These are phyloP conservation scores for Physcia stellaris DNA, from an alignment of 495 filamentous ascomycete species.

Conservation along the genomic window DNA sequence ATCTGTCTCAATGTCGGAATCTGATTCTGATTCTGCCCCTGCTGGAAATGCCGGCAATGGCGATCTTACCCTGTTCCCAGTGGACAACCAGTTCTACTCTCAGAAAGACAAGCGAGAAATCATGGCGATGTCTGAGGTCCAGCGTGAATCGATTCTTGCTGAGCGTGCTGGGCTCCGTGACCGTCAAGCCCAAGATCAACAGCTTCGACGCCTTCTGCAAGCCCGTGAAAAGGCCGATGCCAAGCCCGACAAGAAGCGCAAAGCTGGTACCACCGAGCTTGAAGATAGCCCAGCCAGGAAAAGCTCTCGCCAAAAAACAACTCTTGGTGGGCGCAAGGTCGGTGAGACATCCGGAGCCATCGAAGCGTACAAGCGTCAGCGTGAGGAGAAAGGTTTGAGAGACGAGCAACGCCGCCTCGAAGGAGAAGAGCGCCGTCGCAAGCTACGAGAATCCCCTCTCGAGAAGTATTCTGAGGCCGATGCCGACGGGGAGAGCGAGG, in stretches of 20 bases:
- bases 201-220: constrained; percentile 68
- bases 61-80: constrained; percentile 67
- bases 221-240: constrained; percentile 50
- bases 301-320: constrained; percentile 69
- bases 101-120: constrained; percentile 69
- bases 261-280: constrained; percentile 58
- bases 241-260: constrained; percentile 55
- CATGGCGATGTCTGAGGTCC: constrained; percentile 74
- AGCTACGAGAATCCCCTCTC: constrained; percentile 29
- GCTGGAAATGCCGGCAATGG: constrained; percentile 34
- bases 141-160: constrained; percentile 79
- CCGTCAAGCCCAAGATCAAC: constrained; percentile 64
- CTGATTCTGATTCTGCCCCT: constrained; percentile 50
- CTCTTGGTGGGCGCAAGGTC: constrained; percentile 60
- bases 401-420: constrained; percentile 62
- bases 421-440: constrained; percentile 42
- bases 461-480: constrained; percentile 45
- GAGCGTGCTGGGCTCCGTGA: constrained; percentile 74
- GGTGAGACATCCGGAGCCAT: constrained; percentile 65
- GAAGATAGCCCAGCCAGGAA: constrained; percentile 64
- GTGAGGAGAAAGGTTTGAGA: constrained; percentile 62
- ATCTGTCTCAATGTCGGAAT: constrained; percentile 83
- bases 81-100: constrained; percentile 77
- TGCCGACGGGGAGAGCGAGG: constrained; percentile 67
- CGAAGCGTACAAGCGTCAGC: constrained; percentile 69